These are phyloP conservation scores for Zizania latifolia DNA, from an alignment of 176 grass and related monocot species.

Conservation along the genomic window DNA sequence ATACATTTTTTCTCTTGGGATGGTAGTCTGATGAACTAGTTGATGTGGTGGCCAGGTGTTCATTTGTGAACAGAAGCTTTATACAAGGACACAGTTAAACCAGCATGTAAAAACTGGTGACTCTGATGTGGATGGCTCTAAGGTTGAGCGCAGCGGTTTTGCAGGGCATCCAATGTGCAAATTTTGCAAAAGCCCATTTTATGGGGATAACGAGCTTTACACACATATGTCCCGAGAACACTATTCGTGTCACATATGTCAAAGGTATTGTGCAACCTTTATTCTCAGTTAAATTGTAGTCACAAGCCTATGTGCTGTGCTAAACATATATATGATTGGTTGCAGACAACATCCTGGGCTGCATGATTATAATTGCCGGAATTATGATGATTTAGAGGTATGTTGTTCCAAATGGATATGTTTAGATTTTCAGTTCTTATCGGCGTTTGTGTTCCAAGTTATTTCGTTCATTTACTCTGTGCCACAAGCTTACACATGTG, in stretches of 20 bases:
- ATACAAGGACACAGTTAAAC: conserved; percentile 62
- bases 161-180: conserved; percentile 73
- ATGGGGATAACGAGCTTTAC: conserved; percentile 95
- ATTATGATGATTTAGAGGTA: conserved; percentile 96
- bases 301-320: background rate
- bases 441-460: background rate
- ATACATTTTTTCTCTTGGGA: background rate
- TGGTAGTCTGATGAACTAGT: conserved; percentile 1
- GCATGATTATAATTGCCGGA: conserved; percentile 82
- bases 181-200: conserved; percentile 71
- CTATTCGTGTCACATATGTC: conserved; percentile 81
- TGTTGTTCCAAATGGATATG: background rate
- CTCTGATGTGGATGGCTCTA: conserved; percentile 91
- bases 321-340: conserved; percentile 25
- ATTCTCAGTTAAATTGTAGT: background rate
- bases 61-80: conserved; percentile 96
- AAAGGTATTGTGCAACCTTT: conserved; percentile 43
- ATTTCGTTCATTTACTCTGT: background rate
- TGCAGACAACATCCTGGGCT: conserved; percentile 66
- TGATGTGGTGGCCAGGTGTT: conserved; percentile 48
- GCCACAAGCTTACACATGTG: background rate
- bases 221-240: conserved; percentile 73
- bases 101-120: conserved; percentile 82
- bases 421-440: background rate
- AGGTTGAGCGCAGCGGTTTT: conserved; percentile 87